Conservation (phyloP, 1,139 yeast species). For the Blastobotrys capitulatus region DNA sequence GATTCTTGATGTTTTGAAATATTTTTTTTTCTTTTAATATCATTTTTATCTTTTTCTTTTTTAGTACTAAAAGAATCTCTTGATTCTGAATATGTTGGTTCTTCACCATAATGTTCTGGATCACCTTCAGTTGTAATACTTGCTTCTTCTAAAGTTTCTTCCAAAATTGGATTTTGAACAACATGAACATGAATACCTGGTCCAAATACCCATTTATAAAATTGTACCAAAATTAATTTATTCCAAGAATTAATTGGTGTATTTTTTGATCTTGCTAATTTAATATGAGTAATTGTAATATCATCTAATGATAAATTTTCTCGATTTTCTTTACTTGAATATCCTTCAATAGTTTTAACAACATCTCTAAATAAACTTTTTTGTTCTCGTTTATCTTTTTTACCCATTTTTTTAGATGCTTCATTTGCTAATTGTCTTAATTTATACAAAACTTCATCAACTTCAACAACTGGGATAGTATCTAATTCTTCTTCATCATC, state of each 20-base stretch:
- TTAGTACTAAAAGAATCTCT: not conserved
- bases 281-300: conserved; percentile 49
- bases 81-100: not conserved
- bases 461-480: conserved; percentile 56
- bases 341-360: conserved; percentile 43
- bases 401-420: conserved; percentile 52
- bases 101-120: not conserved
- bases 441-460: conserved; percentile 43
- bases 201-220: conserved; percentile 67
- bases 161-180: conserved; percentile 44
- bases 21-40: conserved; percentile 2
- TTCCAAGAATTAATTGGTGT: conserved; percentile 65
- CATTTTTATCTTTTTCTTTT: not conserved
- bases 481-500: conserved; percentile 32
- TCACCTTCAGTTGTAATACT: not conserved
- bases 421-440: conserved; percentile 46
- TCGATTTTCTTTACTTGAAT: conserved; percentile 41
- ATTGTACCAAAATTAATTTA: conserved; percentile 54
- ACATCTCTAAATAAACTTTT: conserved; percentile 63
- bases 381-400: conserved; percentile 56
- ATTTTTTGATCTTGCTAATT: conserved; percentile 50
- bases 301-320: conserved; percentile 33
- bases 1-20: conserved; percentile 4
- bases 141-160: conserved; percentile 27
- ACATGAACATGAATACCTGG: conserved; percentile 61